Base-by-base conservation (phyloP, 1,284 basidiomycete genomes). In the Xanthoconium separans region DNA sequence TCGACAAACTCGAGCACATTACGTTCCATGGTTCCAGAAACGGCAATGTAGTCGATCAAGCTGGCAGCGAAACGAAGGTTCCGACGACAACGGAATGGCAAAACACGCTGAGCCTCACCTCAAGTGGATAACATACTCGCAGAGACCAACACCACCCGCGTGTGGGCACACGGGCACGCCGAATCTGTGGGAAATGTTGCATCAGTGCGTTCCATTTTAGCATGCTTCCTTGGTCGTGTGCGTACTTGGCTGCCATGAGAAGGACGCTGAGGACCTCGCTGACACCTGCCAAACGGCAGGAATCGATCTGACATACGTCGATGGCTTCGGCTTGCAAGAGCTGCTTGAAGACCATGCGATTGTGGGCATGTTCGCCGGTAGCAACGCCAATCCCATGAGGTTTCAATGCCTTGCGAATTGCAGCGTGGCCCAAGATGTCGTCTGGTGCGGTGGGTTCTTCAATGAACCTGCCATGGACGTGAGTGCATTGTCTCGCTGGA, bases 301-400 rank as follows among this genome's bases (percentile, higher is more conserved):
- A 92, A 77, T 98, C 95, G 68, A 98, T 95, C 72, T 98, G 95
- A 60, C 86, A 89, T n/a, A 97, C 95, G 33, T 67, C 65, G 66
- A 98, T 93, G 15, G 94, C 93, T 48, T 94, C 85, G 1, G 94
- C 90, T 70, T 96, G 94, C 12, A 98, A 78, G 15, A 98, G 81
- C 71, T 98, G 95, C 77, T 98, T 98, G 83, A 98, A 98, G n/a
- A 92, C 83, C 82, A 97, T 95, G 56, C 92, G 83, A 73, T 96
- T 97, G 73, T 96, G 95, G 3, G 92, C 93, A 68, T 98, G 95
- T 73, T 98, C 95, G 48, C 95, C 95, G 0, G 95, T 98, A 2
- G 95, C 95, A 44, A 98, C 95, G 48, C 93, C 93, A 59, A 98
- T 95, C 2, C 87, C 87, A 66, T 89, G 74, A 12, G 89, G 89